These are phyloP conservation scores for Saccharata proteae DNA, from an alignment of 2,329 filamentous ascomycete species.

Conservation along the genomic window DNA sequence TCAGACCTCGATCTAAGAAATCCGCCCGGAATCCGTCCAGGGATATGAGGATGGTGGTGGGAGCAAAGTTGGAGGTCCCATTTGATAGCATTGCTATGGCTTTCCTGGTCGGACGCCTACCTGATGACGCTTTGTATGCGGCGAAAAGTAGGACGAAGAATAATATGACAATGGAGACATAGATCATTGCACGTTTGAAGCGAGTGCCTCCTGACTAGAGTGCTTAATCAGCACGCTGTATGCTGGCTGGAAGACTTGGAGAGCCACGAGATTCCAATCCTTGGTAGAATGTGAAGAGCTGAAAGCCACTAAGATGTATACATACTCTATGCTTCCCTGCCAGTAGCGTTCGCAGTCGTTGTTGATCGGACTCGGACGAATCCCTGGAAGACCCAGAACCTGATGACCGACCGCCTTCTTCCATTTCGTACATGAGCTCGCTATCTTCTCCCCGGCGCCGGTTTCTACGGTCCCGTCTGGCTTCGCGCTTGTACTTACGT, in stretches of 20 bases:
- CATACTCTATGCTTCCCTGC: slow-evolving; percentile 14
- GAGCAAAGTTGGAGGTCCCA: slow-evolving; percentile 77
- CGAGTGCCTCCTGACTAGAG: slow-evolving; percentile 19
- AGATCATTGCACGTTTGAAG: slow-evolving; percentile 28
- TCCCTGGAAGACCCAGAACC: slow-evolving; percentile 26
- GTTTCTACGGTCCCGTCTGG: slow-evolving; percentile 28
- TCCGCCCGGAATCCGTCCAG: slow-evolving; percentile 94
- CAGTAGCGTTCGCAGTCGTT: slow-evolving; percentile 43
- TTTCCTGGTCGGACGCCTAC: slow-evolving; percentile 5
- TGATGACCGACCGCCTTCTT: slow-evolving; percentile 61
- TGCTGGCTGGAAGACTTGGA: too few relatives aligned
- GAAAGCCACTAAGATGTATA: background rate
- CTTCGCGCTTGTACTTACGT: slow-evolving; percentile 15
- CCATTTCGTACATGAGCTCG: slow-evolving; percentile 80
- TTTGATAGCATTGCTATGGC: slow-evolving; percentile 43
- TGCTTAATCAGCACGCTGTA: slow-evolving; percentile 9
- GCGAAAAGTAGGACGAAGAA: slow-evolving; percentile 45
- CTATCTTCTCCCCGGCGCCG: slow-evolving; percentile 51
- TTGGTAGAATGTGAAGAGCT: background rate
- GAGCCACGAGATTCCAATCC: too few relatives aligned
- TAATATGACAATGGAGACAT: slow-evolving; percentile 36
- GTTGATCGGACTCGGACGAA: slow-evolving; percentile 35
- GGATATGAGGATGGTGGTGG: slow-evolving; percentile 87
- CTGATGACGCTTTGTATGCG: slow-evolving; percentile 42
- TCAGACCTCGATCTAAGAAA: slow-evolving; percentile 72